Evolutionary conservation across 305 asterid species (phyloP).

Genomic region (Caryopteris hybrid): DNA sequence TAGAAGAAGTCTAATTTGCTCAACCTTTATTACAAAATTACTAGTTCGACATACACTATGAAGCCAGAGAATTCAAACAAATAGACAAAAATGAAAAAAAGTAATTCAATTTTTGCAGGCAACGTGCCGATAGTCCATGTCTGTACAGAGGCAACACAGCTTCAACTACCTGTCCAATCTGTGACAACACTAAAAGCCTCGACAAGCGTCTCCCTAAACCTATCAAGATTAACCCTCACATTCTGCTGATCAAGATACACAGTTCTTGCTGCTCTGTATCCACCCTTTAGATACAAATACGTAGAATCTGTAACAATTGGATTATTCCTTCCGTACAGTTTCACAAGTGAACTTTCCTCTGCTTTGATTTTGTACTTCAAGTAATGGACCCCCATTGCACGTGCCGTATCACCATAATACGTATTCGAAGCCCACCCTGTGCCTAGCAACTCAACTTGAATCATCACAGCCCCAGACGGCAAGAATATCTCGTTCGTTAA

Average conservation of each 20-base stretch:
- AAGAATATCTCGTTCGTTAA: slow-evolving; percentile 61
- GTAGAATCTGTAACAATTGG: slow-evolving; percentile 33
- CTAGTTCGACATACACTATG: no score
- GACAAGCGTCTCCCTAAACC: slow-evolving; percentile 44
- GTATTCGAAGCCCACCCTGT: slow-evolving; percentile 44
- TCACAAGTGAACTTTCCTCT: slow-evolving; percentile 48
- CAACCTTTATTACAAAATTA: no score
- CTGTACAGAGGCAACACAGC: not conserved
- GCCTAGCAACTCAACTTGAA: slow-evolving; percentile 53
- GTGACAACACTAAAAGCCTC: slow-evolving; percentile 50
- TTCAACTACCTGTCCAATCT: slow-evolving; percentile 21
- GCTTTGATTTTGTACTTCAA: slow-evolving; percentile 43
- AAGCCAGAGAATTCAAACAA: no score
- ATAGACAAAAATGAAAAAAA: no score
- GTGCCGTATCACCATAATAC: slow-evolving; percentile 49
- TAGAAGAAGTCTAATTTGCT: no score
- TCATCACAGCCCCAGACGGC: slow-evolving; percentile 55
- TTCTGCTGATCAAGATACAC: slow-evolving; percentile 56
- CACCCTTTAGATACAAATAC: slow-evolving; percentile 23
- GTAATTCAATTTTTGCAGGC: not conserved
- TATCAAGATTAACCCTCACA: slow-evolving; percentile 36
- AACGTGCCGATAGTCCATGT: not conserved
- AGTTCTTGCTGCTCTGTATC: slow-evolving; percentile 39
- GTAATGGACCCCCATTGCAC: slow-evolving; percentile 46
- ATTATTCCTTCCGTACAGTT: slow-evolving; percentile 39